A percentile compares a stretch with the other conserved stretches of the same genome.
phyloP scores from a whole-genome alignment of 2,329 filamentous ascomycete species.

The Beauveria sp. region DNA sequence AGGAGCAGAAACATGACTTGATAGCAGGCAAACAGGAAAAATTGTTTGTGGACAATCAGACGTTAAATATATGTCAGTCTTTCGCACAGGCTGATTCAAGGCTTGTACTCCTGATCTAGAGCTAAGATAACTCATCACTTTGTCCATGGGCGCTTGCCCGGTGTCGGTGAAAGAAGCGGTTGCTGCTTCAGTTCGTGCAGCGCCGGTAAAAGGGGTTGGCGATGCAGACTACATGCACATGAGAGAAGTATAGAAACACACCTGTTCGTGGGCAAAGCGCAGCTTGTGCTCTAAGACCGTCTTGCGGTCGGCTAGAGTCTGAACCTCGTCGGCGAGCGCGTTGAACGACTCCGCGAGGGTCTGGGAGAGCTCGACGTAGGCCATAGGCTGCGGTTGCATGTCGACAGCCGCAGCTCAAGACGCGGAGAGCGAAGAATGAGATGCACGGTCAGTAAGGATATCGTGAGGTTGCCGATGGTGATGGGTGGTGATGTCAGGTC shows the following conservation, averaged over 20 bases:
- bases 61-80: conserved; percentile 51
- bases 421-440: not conserved
- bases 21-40: conserved; percentile 8
- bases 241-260: conserved; percentile 28
- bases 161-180: conserved; percentile 6
- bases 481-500: conserved; percentile 4
- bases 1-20: not conserved
- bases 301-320: conserved; percentile 55
- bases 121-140: conserved; percentile 52
- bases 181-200: conserved; percentile 2
- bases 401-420: conserved; percentile 3
- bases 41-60: conserved; percentile 20
- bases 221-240: not conserved
- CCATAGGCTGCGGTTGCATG: conserved; percentile 23
- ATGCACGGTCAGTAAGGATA: not conserved
- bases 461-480: not conserved
- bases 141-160: conserved; percentile 15
- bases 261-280: conserved; percentile 59
- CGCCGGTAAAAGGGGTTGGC: not conserved
- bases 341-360: conserved; percentile 58
- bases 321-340: conserved; percentile 57
- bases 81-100: conserved; percentile 36
- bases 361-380: conserved; percentile 37
- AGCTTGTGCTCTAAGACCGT: conserved; percentile 60
- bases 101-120: conserved; percentile 71